These are phyloP conservation scores for Elsinoe batatas DNA, from an alignment of 2,329 filamentous ascomycete species.

Conservation along the genomic window DNA sequence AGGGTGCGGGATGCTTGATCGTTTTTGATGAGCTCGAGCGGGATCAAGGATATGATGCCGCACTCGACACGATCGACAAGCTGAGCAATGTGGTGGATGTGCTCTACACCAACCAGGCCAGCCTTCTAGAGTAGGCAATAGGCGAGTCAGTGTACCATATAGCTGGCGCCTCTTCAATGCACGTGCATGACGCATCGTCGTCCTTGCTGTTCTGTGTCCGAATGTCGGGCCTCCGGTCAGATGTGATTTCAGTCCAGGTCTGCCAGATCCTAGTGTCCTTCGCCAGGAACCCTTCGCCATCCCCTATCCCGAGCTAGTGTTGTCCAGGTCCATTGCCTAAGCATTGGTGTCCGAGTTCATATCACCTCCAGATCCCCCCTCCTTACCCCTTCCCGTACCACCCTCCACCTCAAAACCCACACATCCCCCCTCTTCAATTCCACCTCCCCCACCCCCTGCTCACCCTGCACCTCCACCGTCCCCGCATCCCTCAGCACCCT, in stretches of 20 bases:
- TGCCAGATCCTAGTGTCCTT: not conserved
- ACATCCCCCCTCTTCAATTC: slow-evolving; percentile 43
- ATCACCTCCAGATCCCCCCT: slow-evolving; percentile 64
- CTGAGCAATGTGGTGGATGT: slow-evolving; percentile 94
- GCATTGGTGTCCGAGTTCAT: slow-evolving; percentile 24
- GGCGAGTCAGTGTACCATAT: not conserved
- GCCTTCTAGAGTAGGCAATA: slow-evolving; percentile 68
- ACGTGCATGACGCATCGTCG: not conserved
- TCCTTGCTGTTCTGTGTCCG: not conserved
- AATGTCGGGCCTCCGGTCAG: not conserved
- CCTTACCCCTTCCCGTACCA: slow-evolving; percentile 52
- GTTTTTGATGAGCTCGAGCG: slow-evolving; percentile 92
- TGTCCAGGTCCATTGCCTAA: no score
- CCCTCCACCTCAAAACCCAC: slow-evolving; percentile 50
- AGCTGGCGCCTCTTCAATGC: not conserved
- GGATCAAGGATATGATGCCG: slow-evolving; percentile 89
- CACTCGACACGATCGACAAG: slow-evolving; percentile 91
- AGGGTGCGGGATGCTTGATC: slow-evolving; percentile 94
- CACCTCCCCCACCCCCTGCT: slow-evolving; percentile 39
- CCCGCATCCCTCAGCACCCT: slow-evolving; percentile 55
- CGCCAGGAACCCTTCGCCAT: not conserved
- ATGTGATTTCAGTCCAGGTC: no score
- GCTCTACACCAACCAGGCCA: slow-evolving; percentile 95
- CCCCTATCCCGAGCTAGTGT: no score
- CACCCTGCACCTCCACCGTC: slow-evolving; percentile 49